phyloP scores from a whole-genome alignment of 345 rosid genomes.

The Aquilaria sinensis region DNA sequence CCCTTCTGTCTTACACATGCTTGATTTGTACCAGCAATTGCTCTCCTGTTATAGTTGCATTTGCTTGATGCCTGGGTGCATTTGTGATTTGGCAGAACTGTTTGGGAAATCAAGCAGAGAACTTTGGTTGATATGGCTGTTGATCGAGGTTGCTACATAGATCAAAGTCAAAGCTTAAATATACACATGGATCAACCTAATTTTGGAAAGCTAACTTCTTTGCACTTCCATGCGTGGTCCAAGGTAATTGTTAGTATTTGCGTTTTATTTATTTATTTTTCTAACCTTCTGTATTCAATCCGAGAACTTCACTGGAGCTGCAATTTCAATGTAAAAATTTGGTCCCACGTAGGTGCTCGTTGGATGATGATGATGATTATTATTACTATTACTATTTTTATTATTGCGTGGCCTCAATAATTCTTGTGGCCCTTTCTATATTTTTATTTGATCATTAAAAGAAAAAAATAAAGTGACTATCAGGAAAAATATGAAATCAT shows the following conservation, averaged over 20 bases:
- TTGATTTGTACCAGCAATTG: neutral
- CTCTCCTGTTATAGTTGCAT: neutral
- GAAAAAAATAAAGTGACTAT: too few species aligned
- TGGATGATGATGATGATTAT: too few species aligned
- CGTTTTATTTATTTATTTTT: too few species aligned
- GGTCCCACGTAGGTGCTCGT: too few species aligned
- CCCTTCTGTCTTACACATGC: neutral
- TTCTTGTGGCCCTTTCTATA: neutral
- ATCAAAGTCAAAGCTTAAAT: constrained; percentile 94
- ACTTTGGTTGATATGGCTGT: constrained; percentile 87
- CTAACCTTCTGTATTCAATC: too few species aligned
- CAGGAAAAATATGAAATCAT: too few species aligned
- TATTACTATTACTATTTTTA: too few species aligned
- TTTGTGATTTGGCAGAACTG: constrained; percentile 48
- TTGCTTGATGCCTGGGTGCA: neutral
- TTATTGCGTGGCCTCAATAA: too few species aligned
- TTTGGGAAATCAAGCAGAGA: constrained; percentile 96
- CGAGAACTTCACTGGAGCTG: too few species aligned
- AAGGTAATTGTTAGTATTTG: constrained; percentile 34
- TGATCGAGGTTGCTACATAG: constrained; percentile 88
- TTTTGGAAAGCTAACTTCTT: constrained; percentile 71
- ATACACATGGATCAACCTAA: constrained; percentile 91
- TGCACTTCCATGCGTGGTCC: constrained; percentile 82
- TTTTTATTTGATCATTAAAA: too few species aligned
- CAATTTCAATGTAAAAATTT: too few species aligned